These are phyloP conservation scores for Cryptococcus hybrid DNA, from an alignment of 1,284 basidiomycete genomes.

Conservation along the genomic window DNA sequence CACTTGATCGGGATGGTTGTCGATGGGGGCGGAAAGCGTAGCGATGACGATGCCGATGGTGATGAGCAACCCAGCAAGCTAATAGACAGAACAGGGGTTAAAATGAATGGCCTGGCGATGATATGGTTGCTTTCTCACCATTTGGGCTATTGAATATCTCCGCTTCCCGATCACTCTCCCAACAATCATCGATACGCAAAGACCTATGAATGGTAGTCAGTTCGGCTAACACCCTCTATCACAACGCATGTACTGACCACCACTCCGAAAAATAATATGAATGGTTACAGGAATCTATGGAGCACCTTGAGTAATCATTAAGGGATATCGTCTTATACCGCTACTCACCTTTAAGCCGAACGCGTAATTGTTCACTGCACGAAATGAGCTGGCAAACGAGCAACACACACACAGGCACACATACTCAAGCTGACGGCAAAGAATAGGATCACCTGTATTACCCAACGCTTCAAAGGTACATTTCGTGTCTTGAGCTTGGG, in stretches of 20 bases:
- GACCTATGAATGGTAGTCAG: constrained; percentile 30
- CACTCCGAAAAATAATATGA: constrained; percentile 92
- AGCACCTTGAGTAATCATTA: too few relatives aligned
- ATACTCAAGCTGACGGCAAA: constrained; percentile 63
- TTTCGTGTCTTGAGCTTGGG: constrained; percentile 52
- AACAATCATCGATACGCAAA: constrained; percentile 50
- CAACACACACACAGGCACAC: not conserved
- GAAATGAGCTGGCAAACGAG: constrained; percentile 38
- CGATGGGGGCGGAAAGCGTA: constrained; percentile 67
- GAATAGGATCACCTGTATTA: constrained; percentile 79
- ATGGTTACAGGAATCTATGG: constrained; percentile 80
- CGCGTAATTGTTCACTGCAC: constrained; percentile 76
- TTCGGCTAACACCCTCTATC: not conserved
- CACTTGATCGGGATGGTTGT: constrained; percentile 1
- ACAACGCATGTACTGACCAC: constrained; percentile 63
- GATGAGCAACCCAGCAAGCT: constrained; percentile 69
- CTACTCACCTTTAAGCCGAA: constrained; percentile 61
- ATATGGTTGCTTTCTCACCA: constrained; percentile 43
- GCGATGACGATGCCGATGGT: constrained; percentile 79
- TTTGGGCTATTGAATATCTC: constrained; percentile 68
- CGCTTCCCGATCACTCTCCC: constrained; percentile 47
- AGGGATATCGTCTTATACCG: not conserved
- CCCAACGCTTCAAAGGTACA: constrained; percentile 73
- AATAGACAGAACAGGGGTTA: not conserved
- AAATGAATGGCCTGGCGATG: not conserved